Conservation (phyloP, 371 early-diverging fungal genomes). For the Chytridiales sp. region DNA sequence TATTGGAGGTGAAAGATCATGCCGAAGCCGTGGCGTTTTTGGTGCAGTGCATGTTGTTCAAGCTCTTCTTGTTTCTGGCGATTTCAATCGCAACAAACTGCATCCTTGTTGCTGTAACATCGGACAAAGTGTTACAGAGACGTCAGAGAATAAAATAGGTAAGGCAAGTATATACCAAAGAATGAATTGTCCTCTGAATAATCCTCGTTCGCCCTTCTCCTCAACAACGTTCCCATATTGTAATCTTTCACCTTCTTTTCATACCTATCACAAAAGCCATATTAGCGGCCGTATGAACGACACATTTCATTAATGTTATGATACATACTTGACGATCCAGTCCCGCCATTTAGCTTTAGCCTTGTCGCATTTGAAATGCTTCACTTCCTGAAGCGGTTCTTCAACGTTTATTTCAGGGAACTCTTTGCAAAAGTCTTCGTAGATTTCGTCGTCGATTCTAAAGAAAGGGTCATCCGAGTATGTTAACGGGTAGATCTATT, state of each 20-base stretch:
- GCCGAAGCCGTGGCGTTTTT: too few species aligned
- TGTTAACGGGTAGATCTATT: too few species aligned
- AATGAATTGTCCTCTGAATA: conserved; percentile 82
- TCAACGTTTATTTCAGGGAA: conserved; percentile 74
- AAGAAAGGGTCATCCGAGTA: too few species aligned
- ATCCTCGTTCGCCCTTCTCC: conserved; percentile 71
- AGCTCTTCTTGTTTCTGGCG: conserved; percentile 80
- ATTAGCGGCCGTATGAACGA: neutral
- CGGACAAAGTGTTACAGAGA: neutral
- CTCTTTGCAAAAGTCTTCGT: conserved; percentile 65
- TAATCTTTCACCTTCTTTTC: conserved; percentile 82
- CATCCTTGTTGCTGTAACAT: conserved; percentile 53
- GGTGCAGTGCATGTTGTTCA: conserved; percentile 56
- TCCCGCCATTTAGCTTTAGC: conserved; percentile 87
- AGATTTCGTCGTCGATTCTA: conserved; percentile 82
- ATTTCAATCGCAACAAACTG: conserved; percentile 91
- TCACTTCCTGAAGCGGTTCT: conserved; percentile 63
- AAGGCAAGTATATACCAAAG: conserved; percentile 67
- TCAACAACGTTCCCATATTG: conserved; percentile 88
- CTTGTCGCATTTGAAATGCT: conserved; percentile 74
- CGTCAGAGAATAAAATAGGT: conserved; percentile 1
- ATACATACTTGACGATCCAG: conserved; percentile 64
- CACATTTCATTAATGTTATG: neutral
- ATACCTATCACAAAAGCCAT: conserved; percentile 39
- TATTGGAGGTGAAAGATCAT: too few species aligned